Evolutionary conservation across 495 filamentous ascomycete genomes (phyloP).

Genomic region (Hyaloscypha variabilis): DNA sequence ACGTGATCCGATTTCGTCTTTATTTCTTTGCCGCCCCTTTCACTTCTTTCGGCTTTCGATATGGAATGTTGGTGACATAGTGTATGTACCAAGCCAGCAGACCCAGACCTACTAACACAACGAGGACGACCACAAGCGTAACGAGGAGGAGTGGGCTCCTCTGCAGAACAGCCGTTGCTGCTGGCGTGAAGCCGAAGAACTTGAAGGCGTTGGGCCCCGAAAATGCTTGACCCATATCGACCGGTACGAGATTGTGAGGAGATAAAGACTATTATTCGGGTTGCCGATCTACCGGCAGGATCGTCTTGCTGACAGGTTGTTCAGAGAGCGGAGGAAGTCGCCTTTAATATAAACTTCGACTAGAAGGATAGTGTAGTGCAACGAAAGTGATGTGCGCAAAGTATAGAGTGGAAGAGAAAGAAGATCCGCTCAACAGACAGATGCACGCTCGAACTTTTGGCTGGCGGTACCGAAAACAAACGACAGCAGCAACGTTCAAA

Average conservation of each 20-base stretch:
- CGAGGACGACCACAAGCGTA: slow-evolving; percentile 21
- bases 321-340: not conserved
- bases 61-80: slow-evolving; percentile 27
- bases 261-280: not conserved
- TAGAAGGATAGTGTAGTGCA: not conserved
- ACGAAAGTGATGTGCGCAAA: not conserved
- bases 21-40: slow-evolving; percentile 25
- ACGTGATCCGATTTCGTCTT: not conserved
- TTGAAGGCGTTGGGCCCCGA: slow-evolving; percentile 34
- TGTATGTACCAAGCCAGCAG: slow-evolving; percentile 29
- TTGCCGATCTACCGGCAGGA: not conserved
- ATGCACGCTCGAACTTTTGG: not conserved
- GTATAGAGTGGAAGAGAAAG: slow-evolving; percentile 2
- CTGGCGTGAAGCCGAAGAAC: slow-evolving; percentile 31
- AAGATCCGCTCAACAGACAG: slow-evolving; percentile 16
- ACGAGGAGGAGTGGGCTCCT: slow-evolving; percentile 27
- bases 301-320: not conserved
- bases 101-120: slow-evolving; percentile 7
- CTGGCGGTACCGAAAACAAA: not conserved
- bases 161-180: slow-evolving; percentile 29
- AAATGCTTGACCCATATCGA: slow-evolving; percentile 33
- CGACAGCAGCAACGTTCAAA: not conserved
- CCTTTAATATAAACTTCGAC: not conserved
- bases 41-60: slow-evolving; percentile 28
- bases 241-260: not conserved